These are phyloP conservation scores for Lactarius sp. DNA, from an alignment of 768 basidiomycete genomes.

Conservation along the genomic window DNA sequence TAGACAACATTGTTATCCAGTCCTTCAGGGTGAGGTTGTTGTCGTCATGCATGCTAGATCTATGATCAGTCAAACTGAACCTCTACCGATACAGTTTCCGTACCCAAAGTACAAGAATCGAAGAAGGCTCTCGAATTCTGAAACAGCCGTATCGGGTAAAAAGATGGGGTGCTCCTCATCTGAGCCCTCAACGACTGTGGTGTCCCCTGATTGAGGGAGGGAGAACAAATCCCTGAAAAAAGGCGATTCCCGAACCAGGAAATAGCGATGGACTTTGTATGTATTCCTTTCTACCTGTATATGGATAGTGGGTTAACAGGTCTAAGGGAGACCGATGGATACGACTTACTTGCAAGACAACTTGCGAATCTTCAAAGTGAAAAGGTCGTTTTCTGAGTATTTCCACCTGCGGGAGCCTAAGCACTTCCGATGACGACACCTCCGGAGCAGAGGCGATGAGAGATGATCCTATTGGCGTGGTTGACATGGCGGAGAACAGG, in stretches of 20 bases:
- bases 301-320: neutral
- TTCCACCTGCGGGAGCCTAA: too few relatives aligned
- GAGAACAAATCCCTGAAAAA: constrained; percentile 22
- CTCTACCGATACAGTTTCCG: neutral
- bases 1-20: constrained; percentile 24
- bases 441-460: too few relatives aligned
- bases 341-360: constrained; percentile 7
- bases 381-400: neutral
- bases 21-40: constrained; percentile 2
- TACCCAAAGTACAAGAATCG: constrained; percentile 27
- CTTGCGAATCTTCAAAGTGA: constrained; percentile 11
- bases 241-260: constrained; percentile 23
- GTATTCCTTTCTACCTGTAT: constrained; percentile 21
- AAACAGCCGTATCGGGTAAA: constrained; percentile 15
- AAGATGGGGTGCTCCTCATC: constrained; percentile 25
- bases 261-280: constrained; percentile 27
- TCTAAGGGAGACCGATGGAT: neutral
- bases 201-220: constrained; percentile 22
- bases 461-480: neutral
- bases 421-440: neutral
- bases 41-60: constrained; percentile 21
- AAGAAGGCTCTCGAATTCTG: constrained; percentile 25
- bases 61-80: neutral
- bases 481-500: neutral
- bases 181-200: constrained; percentile 21